A percentile compares a stretch with the other conserved stretches of the same genome.
These are phyloP conservation scores for Psophocarpus tetragonolobus DNA, from an alignment of 306 rosid genomes.

Conservation along the genomic window DNA sequence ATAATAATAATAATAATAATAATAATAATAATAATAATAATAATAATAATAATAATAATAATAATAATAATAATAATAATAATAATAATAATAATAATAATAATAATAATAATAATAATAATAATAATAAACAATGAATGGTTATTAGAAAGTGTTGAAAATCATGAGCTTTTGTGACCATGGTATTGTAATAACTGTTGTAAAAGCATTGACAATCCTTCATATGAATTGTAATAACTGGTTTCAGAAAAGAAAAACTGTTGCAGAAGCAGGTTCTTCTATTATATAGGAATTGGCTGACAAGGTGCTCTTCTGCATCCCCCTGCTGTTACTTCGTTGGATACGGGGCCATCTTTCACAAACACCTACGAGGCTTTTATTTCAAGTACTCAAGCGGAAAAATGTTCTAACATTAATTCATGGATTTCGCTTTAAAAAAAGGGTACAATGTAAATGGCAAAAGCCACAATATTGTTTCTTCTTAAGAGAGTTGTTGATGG, in stretches of 20 bases:
- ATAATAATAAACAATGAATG: too few species aligned
- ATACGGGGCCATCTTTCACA: background rate
- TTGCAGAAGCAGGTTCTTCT: background rate
- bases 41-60: too few species aligned
- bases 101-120: too few species aligned
- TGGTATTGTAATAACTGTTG: too few species aligned
- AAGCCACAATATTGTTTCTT: background rate
- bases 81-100: too few species aligned
- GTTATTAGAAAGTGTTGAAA: too few species aligned
- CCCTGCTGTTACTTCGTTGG: background rate
- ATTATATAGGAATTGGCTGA: background rate
- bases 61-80: too few species aligned
- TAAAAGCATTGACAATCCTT: background rate
- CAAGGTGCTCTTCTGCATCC: background rate
- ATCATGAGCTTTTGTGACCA: too few species aligned
- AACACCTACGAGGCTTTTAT: background rate
- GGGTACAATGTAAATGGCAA: background rate
- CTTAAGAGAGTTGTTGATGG: background rate
- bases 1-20: too few species aligned
- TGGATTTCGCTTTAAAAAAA: background rate
- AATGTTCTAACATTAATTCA: background rate
- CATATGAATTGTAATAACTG: background rate
- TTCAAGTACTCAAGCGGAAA: background rate
- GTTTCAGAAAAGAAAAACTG: background rate
- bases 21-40: too few species aligned